phyloP scores from a whole-genome alignment of 345 rosid species.

The Turnera subulata region DNA sequence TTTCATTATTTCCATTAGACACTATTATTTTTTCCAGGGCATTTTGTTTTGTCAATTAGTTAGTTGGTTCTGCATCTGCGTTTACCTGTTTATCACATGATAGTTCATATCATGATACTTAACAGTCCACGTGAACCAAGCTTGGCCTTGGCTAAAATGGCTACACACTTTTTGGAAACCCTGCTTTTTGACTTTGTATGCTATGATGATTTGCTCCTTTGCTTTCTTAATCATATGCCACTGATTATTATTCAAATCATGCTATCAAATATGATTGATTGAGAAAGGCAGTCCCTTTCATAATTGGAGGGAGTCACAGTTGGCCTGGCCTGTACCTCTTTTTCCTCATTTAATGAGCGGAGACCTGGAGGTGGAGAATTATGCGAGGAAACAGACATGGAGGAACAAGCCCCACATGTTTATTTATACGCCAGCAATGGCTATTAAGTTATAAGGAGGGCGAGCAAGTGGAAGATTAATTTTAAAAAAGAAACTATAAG shows the following conservation, averaged over 20 bases:
- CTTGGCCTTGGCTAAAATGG: background rate
- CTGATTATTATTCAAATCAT: background rate
- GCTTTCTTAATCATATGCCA: background rate
- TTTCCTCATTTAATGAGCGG: too few relatives aligned
- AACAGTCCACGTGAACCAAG: conserved; percentile 28
- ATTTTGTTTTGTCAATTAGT: background rate
- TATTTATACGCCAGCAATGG: conserved; percentile 15
- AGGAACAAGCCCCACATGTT: conserved; percentile 28
- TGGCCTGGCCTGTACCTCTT: background rate
- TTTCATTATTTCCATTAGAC: too few relatives aligned
- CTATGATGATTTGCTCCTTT: background rate
- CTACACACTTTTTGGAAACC: conserved; percentile 5
- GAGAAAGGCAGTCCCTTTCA: background rate
- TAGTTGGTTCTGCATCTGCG: conserved; percentile 22
- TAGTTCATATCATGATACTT: conserved; percentile 2
- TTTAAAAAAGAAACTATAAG: background rate
- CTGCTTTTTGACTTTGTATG: conserved; percentile 6
- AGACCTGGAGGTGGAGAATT: conserved; percentile 6
- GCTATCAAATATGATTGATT: background rate
- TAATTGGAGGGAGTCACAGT: conserved; percentile 8
- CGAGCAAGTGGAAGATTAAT: background rate
- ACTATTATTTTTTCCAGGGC: too few relatives aligned
- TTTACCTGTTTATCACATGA: conserved; percentile 31
- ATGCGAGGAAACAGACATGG: conserved; percentile 4
- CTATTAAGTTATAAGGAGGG: conserved; percentile 10